Evolutionary conservation across 2,329 filamentous ascomycete genomes (phyloP).

Genomic region (Arthrobotrys conoides): DNA sequence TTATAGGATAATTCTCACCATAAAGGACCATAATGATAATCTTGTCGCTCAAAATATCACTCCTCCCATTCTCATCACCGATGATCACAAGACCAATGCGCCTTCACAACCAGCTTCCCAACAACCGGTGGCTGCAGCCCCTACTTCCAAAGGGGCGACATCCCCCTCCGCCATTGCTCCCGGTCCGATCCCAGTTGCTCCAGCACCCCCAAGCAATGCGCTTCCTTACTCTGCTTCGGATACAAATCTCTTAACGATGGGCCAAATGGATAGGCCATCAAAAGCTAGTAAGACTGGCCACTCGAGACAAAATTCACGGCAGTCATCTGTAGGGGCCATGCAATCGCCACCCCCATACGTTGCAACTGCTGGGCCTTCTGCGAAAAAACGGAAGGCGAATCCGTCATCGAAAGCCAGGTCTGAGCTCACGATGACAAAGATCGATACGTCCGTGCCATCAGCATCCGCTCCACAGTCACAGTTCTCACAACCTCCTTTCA

Average conservation of each 20-base stretch:
- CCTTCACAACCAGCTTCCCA: conserved; percentile 65
- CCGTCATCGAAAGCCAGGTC: conserved; percentile 78
- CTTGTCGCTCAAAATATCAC: conserved; percentile 88
- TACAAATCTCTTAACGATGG: conserved; percentile 64
- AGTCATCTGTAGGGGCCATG: conserved; percentile 61
- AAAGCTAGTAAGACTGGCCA: conserved; percentile 45
- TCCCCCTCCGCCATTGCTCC: conserved; percentile 49
- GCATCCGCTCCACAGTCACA: conserved; percentile 67
- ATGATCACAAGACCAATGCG: conserved; percentile 87
- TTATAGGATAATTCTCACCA: conserved; percentile 85
- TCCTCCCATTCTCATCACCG: conserved; percentile 93
- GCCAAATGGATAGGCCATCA: conserved; percentile 66
- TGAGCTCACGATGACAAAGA: conserved; percentile 83
- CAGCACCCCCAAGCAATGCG: conserved; percentile 28
- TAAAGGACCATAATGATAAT: conserved; percentile 83
- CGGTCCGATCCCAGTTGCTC: conserved; percentile 45
- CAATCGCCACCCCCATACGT: conserved; percentile 68
- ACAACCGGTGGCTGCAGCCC: conserved; percentile 50
- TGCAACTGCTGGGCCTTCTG: conserved; percentile 75
- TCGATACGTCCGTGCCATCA: conserved; percentile 73
- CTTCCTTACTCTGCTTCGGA: conserved; percentile 58
- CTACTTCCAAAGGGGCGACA: conserved; percentile 20
- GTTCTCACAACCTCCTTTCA: conserved; percentile 72
- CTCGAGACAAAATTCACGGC: conserved; percentile 64
- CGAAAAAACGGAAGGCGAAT: conserved; percentile 87